Base-by-base conservation (phyloP, 2,329 filamentous ascomycete species). In the Bisporella sp. region DNA sequence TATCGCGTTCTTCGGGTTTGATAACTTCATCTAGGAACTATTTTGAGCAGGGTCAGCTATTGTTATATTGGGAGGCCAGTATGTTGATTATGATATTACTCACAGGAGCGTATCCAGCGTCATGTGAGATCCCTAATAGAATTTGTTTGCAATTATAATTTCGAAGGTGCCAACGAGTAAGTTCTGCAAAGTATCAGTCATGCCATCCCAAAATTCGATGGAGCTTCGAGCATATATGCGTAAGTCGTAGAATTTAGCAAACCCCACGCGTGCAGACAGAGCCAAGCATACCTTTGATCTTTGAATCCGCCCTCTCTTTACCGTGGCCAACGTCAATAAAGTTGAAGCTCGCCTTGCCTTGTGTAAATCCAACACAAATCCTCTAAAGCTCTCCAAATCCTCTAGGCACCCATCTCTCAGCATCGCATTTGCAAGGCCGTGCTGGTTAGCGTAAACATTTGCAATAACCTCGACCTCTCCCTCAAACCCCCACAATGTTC, bases 311-410 rank as follows among this genome's bases (percentile, higher is more conserved):
- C 46, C 76, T 70, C 58, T 82, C 78, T 62, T 81, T 81, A 42
- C 74, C 74, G 57, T 73, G 67, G 33, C 81, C 80, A 48, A 84
- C 74, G 59, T 85, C 80, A 51, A 84, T 69, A 68, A 83, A 84
- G 63, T 84, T 79, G 68, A 84, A 82, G 8, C 73, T 74, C 7
- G 77, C 71, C 55, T 75, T 74, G 52, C 71, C 74, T 63, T 81
- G 78, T 45, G 75, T 81, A 68, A 84, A 85, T 37, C 77, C 82
- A 52, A 73, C n/a, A 73, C 72, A 66, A 84, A 85, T 46, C 83
- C 73, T 51, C 69, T 73, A 29, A 84, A 65, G 40, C 73, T 69
- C n/a, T 62, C 62, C 35, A 71, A 64, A 51, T 62, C 71, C 9
- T 70, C 68, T 33, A 80, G 59, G 46, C 65, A 68, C 45, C 74